phyloP scores from a whole-genome alignment of 192 early-diverging fungal genomes.

The Radiomyces spectabilis region DNA sequence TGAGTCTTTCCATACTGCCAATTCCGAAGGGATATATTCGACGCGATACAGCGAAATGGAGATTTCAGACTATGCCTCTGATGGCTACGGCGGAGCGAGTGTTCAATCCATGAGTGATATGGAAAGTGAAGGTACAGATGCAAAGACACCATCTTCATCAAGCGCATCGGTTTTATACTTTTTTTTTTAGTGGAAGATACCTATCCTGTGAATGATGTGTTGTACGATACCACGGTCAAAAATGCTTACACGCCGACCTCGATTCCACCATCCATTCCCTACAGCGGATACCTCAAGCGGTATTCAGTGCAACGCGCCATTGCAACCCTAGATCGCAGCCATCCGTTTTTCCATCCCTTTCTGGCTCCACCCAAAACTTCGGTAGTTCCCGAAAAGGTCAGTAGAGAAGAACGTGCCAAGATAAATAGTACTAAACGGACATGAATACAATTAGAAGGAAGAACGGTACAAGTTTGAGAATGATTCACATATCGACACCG shows the following conservation, averaged over 20 bases:
- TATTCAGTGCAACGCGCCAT: conserved; percentile 28
- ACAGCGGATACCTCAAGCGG: conserved; percentile 47
- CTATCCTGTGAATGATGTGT: not conserved
- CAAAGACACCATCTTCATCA: too few relatives aligned
- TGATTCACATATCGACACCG: too few relatives aligned
- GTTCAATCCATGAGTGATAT: conserved; percentile 17
- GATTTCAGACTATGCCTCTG: conserved; percentile 4
- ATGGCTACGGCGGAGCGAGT: conserved; percentile 3
- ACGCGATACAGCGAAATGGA: too few relatives aligned
- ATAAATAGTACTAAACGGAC: too few relatives aligned
- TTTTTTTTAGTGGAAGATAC: too few relatives aligned
- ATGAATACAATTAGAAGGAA: too few relatives aligned
- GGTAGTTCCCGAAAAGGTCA: conserved; percentile 35
- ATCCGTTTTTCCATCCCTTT: conserved; percentile 31
- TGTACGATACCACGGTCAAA: not conserved
- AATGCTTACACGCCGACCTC: not conserved
- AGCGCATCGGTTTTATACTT: too few relatives aligned
- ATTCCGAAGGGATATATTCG: too few relatives aligned
- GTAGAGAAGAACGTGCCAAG: too few relatives aligned
- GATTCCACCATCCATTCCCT: conserved; percentile 45
- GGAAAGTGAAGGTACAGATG: not conserved
- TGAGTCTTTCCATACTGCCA: conserved; percentile 15
- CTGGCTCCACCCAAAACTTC: conserved; percentile 37
- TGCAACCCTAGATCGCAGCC: not conserved
- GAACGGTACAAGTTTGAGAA: too few relatives aligned